phyloP scores from a whole-genome alignment of 192 early-diverging fungal genomes.

The Gaertneriomyces sp. region DNA sequence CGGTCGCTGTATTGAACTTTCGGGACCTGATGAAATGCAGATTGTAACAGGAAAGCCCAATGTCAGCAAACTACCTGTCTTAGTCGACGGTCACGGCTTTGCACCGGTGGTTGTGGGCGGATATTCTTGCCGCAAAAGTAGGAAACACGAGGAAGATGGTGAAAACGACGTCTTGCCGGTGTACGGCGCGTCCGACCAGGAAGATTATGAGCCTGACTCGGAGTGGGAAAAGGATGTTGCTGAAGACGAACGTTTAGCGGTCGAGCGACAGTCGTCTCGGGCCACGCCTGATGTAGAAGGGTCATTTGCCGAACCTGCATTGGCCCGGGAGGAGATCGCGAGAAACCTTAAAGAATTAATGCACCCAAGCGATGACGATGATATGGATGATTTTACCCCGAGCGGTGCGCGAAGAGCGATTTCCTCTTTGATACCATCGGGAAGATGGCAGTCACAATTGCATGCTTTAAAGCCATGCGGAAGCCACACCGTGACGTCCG shows the following conservation, averaged over 20 bases:
- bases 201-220: constrained; percentile 45
- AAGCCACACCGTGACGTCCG: too few relatives aligned
- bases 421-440: background rate
- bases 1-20: too few relatives aligned
- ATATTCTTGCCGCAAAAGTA: constrained; percentile 12
- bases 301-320: background rate
- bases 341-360: background rate
- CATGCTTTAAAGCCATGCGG: too few relatives aligned
- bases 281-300: background rate
- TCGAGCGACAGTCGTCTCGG: background rate
- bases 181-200: constrained; percentile 44
- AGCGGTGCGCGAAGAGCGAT: background rate
- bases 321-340: background rate
- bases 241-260: constrained; percentile 9
- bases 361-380: constrained; percentile 4
- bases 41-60: too few relatives aligned
- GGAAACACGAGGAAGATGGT: constrained; percentile 10
- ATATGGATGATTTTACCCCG: constrained; percentile 15
- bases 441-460: background rate
- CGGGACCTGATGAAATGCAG: too few relatives aligned
- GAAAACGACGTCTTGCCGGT: constrained; percentile 34
- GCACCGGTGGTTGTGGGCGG: constrained; percentile 24
- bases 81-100: constrained; percentile 28
- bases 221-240: constrained; percentile 16
- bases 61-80: background rate